Evolutionary conservation across 805 yeast species (phyloP).

Genomic region (Vanderwaltozyma polyspora): DNA sequence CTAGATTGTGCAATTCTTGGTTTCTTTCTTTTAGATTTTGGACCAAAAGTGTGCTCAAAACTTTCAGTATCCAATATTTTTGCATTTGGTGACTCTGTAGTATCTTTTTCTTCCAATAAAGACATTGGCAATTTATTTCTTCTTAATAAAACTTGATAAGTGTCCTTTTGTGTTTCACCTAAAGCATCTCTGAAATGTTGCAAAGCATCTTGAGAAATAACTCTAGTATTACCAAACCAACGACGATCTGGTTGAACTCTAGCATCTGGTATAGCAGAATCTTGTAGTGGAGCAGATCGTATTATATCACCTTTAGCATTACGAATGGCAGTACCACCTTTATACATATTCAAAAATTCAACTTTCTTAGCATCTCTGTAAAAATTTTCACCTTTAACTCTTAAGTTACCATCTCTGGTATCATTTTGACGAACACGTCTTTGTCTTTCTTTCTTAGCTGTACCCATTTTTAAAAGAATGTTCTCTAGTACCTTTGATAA

Average conservation of each 20-base stretch:
- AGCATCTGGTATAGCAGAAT: slow-evolving; percentile 78
- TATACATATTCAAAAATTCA: slow-evolving; percentile 84
- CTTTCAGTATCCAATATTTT: slow-evolving; percentile 84
- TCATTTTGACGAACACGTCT: slow-evolving; percentile 79
- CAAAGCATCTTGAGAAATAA: slow-evolving; percentile 92
- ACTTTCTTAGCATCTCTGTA: slow-evolving; percentile 91
- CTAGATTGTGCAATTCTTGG: slow-evolving; percentile 71
- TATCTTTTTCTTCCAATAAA: slow-evolving; percentile 73
- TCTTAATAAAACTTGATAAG: slow-evolving; percentile 75
- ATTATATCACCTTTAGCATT: slow-evolving; percentile 81
- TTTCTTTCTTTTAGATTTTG: slow-evolving; percentile 86
- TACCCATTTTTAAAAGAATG: slow-evolving; percentile 56
- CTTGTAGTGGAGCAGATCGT: slow-evolving; percentile 79
- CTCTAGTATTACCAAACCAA: slow-evolving; percentile 97
- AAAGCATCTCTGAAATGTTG: slow-evolving; percentile 89
- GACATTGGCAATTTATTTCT: slow-evolving; percentile 96
- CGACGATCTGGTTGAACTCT: slow-evolving; percentile 92
- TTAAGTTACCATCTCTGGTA: slow-evolving; percentile 76
- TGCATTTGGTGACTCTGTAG: slow-evolving; percentile 64
- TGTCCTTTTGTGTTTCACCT: slow-evolving; percentile 72
- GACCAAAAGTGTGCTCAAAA: slow-evolving; percentile 76
- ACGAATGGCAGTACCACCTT: slow-evolving; percentile 76
- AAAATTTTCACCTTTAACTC: slow-evolving; percentile 94
- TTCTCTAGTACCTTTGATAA: too few species aligned
- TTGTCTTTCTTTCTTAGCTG: slow-evolving; percentile 80